A percentile compares a stretch with the other conserved stretches of the same genome.
Evolutionary conservation across 192 early-diverging fungal genomes (phyloP).

Genomic region (Lunasporangiospora selenospora): DNA sequence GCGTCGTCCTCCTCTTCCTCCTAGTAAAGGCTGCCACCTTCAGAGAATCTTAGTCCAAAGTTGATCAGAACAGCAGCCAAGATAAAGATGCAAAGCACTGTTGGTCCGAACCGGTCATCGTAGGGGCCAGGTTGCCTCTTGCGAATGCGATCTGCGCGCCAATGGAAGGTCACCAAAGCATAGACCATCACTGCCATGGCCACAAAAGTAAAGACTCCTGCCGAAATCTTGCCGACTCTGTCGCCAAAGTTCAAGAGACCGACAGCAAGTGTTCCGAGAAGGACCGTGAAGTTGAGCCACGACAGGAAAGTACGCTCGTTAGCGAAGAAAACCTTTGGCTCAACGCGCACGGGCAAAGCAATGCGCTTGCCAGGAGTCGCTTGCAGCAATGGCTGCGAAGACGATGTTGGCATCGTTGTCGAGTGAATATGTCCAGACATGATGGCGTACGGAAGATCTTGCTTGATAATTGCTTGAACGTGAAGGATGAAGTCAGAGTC

Average conservation of each 20-base stretch:
- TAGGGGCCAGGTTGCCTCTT: conserved; percentile 74
- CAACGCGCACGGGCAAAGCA: conserved; percentile 77
- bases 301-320: conserved; percentile 94
- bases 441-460: no score
- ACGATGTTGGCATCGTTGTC: conserved; percentile 26
- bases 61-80: conserved; percentile 72
- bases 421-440: conserved; percentile 29
- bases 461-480: no score
- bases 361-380: conserved; percentile 66
- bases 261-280: conserved; percentile 78
- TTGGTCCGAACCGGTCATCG: conserved; percentile 79
- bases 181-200: conserved; percentile 82
- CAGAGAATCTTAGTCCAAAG: conserved; percentile 57
- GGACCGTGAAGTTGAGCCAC: conserved; percentile 86
- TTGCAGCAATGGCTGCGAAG: conserved; percentile 39
- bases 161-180: conserved; percentile 77
- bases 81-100: conserved; percentile 70
- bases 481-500: no score
- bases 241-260: conserved; percentile 88
- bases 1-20: no score
- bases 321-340: conserved; percentile 94
- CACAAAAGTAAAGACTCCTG: conserved; percentile 60
- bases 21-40: no score
- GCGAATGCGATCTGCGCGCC: conserved; percentile 73
- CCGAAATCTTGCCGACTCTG: conserved; percentile 61